These are phyloP conservation scores for Aureobasidium sp. DNA, from an alignment of 2,329 filamentous ascomycete genomes.

Conservation along the genomic window DNA sequence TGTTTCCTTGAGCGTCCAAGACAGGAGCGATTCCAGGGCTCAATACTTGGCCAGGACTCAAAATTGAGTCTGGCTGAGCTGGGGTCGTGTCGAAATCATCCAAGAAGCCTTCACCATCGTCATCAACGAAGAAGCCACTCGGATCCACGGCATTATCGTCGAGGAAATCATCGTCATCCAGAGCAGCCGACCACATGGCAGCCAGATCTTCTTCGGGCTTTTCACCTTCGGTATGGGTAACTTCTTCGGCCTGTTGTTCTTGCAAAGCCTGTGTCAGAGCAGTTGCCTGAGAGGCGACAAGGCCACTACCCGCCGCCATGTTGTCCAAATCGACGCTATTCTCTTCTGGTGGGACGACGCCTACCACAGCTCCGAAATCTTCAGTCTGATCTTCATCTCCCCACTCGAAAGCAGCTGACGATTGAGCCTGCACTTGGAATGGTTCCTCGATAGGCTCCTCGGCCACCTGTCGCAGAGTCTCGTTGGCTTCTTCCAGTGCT, in stretches of 20 bases:
- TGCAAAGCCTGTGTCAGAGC: constrained; percentile 5
- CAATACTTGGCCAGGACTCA: neutral
- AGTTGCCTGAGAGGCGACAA: constrained; percentile 8
- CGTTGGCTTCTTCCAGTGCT: neutral
- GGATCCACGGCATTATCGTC: constrained; percentile 59
- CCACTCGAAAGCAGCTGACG: constrained; percentile 13
- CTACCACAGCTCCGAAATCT: constrained; percentile 1
- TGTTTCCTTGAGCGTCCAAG: neutral
- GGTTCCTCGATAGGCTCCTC: constrained; percentile 1
- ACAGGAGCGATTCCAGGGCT: constrained; percentile 9
- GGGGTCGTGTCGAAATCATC: constrained; percentile 47
- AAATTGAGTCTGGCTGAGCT: neutral
- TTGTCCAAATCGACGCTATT: neutral
- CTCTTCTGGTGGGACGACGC: neutral
- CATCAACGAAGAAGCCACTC: constrained; percentile 57
- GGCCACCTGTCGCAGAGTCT: neutral
- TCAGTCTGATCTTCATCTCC: constrained; percentile 13
- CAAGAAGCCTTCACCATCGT: constrained; percentile 78
- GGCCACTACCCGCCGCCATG: neutral
- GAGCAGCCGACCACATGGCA: constrained; percentile 74
- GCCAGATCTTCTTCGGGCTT: constrained; percentile 54
- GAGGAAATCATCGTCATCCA: constrained; percentile 59
- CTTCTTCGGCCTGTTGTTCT: constrained; percentile 4
- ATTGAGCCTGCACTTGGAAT: neutral
- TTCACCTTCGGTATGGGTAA: neutral